phyloP scores from a whole-genome alignment of 2,329 filamentous ascomycete species.

The Exophiala lecanii-corni region DNA sequence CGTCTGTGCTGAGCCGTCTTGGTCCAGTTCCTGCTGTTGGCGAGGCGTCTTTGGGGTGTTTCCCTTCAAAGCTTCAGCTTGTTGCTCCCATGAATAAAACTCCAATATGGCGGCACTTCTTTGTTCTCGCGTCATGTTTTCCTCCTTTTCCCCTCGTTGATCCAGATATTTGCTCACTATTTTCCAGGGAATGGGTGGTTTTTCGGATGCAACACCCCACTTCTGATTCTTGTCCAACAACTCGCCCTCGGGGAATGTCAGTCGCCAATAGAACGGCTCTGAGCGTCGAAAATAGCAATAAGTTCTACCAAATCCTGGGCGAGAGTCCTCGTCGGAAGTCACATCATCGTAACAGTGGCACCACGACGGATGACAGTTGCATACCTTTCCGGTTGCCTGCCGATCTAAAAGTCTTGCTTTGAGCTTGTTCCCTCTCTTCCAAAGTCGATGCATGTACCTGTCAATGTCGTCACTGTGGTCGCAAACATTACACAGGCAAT shows the following conservation, averaged over 20 bases:
- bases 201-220: not conserved
- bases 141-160: not conserved
- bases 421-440: too few species aligned
- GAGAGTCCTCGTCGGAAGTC: not conserved
- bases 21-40: too few species aligned
- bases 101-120: not conserved
- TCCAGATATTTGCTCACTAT: not conserved
- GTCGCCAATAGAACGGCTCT: not conserved
- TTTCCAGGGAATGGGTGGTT: conserved; percentile 1
- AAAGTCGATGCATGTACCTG: not conserved
- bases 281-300: too few species aligned
- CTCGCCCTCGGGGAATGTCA: not conserved
- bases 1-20: too few species aligned
- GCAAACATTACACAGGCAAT: conserved; percentile 7
- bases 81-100: not conserved
- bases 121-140: conserved; percentile 3
- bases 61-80: not conserved
- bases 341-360: conserved; percentile 1
- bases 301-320: too few species aligned
- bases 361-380: conserved; percentile 3
- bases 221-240: not conserved
- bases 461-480: conserved; percentile 7
- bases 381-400: not conserved
- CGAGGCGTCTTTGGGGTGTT: not conserved
- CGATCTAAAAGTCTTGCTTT: too few species aligned